Base-by-base conservation (phyloP, 2,329 filamentous ascomycete genomes). In the Diaporthe sp. region DNA sequence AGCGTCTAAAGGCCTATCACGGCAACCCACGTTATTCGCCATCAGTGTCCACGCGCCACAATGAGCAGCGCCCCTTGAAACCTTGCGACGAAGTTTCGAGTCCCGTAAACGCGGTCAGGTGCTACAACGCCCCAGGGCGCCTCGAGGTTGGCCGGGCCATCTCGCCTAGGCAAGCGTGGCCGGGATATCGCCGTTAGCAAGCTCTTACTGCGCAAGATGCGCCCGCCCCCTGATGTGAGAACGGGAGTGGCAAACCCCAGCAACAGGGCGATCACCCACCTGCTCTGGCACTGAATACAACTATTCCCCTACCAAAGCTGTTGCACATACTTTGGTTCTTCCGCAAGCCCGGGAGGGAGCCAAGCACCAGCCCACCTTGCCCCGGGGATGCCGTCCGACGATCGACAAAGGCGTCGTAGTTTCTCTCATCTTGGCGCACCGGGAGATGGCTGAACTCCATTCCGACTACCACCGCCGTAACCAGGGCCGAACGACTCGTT, bases 341-440 rank as follows among this genome's bases (percentile, higher is more conserved):
- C 65, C 65, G 65, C 34, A 55, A 49, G 49, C 17, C 71, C 71
- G 58, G 71, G 71, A 73, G 71, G 71, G 34, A 65, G 71, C 71
- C 71, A 44, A 25, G 58, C 25, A 53, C 60, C 10, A 39, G 20
- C 55, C 25, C 58, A 61, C 58, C 37, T 42, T 31, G 44, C 34
- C 6, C 57, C 55, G 57, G 71, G 58, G n/a, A 55, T 22, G 17
- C 71, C 49, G 61, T 47, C 61, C 44, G 58, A 73, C 7, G 58
- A 73, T 65, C 71, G 58, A 37, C 71, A 47, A 53, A n/a, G 71
- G 49, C 34, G 58, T 63, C 58, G 71, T 72, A 51, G 42, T 39
- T 72, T 39, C 57, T 63, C 34, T 44, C 57, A 31, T 17, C 71
- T 73, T 73, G 71, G 44, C 71, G 22, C 57, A 7, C 47, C 71